Evolutionary conservation across 176 grass and related monocot species (phyloP).

Genomic region (Zoysia pacifica): DNA sequence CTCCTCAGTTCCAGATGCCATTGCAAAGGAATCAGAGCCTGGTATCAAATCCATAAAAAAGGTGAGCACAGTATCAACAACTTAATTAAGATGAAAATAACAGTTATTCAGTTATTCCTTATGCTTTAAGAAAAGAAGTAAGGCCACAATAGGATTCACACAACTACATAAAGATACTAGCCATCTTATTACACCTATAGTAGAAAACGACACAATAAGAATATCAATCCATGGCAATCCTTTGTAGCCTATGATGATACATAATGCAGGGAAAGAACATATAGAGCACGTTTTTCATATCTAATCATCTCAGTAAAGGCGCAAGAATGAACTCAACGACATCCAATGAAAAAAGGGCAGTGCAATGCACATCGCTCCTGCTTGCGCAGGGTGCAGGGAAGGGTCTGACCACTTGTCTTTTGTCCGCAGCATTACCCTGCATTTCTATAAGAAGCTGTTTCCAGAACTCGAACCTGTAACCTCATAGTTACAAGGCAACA

Average conservation of each 20-base stretch:
- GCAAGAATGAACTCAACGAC: neutral
- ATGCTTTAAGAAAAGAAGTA: neutral
- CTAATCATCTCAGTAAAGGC: conserved; percentile 6
- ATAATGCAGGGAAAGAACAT: neutral
- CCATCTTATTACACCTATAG: neutral
- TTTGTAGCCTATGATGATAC: neutral
- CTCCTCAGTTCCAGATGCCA: conserved; percentile 58
- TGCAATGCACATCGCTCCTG: too few relatives aligned
- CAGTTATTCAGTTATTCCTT: neutral
- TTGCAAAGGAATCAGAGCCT: conserved; percentile 26
- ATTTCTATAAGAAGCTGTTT: too few relatives aligned
- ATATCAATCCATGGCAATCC: neutral
- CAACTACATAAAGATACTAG: neutral
- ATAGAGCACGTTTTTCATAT: neutral
- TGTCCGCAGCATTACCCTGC: too few relatives aligned
- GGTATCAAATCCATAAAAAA: conserved; percentile 16
- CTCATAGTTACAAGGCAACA: too few relatives aligned
- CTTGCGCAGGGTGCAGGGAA: too few relatives aligned
- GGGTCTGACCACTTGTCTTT: too few relatives aligned
- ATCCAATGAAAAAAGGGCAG: too few relatives aligned
- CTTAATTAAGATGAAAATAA: conserved; percentile 24
- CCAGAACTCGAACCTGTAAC: too few relatives aligned
- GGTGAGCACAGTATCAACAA: conserved; percentile 14
- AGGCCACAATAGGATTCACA: neutral
- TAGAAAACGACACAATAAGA: neutral